phyloP scores from a whole-genome alignment of 768 basidiomycete species.

The Pholiota conissans region DNA sequence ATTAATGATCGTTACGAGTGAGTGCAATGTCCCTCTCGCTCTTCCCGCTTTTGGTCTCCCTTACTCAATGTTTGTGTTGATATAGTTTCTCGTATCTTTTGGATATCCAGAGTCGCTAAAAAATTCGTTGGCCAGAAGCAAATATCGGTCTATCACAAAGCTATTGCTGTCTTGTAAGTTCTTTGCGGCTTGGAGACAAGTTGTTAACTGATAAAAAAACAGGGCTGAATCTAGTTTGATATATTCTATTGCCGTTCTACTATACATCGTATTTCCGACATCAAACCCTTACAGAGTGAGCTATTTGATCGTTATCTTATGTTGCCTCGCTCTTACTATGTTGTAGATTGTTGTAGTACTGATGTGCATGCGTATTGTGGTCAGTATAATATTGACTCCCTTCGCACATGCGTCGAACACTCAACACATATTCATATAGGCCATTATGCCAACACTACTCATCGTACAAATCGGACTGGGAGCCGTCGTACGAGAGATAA shows the following conservation, averaged over 20 bases:
- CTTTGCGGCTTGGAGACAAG: not conserved
- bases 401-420: not conserved
- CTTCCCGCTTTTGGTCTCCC: not conserved
- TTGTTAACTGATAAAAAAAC: not conserved
- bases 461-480: conserved; percentile 26
- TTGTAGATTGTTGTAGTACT: conserved; percentile 7
- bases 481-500: conserved; percentile 1
- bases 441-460: conserved; percentile 26
- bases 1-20: conserved; percentile 25
- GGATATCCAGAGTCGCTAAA: not conserved
- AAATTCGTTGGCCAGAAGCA: not conserved
- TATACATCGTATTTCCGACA: conserved; percentile 13
- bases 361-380: conserved; percentile 25
- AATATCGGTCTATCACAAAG: not conserved
- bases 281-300: conserved; percentile 7
- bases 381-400: conserved; percentile 6
- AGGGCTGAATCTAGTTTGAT: conserved; percentile 26
- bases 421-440: conserved; percentile 15
- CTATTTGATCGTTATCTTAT: too few relatives aligned
- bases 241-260: conserved; percentile 24
- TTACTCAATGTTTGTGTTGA: not conserved
- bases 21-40: not conserved
- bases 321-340: not conserved
- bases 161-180: not conserved
- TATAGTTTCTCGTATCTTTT: not conserved